Evolutionary conservation across 495 filamentous ascomycete genomes (phyloP).

Genomic region (Hypoxylon fragiforme): DNA sequence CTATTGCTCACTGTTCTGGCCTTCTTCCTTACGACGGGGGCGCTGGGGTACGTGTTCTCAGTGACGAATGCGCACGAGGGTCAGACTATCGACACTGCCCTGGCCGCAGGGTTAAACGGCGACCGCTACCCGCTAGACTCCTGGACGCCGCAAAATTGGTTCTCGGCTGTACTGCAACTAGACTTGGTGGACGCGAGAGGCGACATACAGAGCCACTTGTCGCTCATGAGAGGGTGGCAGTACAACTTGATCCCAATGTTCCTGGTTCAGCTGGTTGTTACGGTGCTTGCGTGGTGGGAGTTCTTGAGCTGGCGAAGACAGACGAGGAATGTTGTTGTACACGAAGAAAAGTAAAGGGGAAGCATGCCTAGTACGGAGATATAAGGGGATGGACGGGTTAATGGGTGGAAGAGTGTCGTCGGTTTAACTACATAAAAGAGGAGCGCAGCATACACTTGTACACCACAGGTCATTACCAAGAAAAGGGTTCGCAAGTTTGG

Average conservation of each 20-base stretch:
- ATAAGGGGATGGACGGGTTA: no score
- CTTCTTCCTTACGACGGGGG: slow-evolving; percentile 49
- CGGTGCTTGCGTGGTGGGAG: slow-evolving; percentile 25
- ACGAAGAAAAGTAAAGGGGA: slow-evolving; percentile 5
- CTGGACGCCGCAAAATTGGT: slow-evolving; percentile 64
- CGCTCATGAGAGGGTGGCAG: slow-evolving; percentile 54
- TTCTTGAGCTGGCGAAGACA: slow-evolving; percentile 28
- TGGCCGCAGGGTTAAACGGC: slow-evolving; percentile 41
- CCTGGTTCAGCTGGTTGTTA: slow-evolving; percentile 44
- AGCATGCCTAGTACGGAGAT: no score
- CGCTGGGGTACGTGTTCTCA: slow-evolving; percentile 51
- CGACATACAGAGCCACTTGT: slow-evolving; percentile 47
- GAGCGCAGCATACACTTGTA: no score
- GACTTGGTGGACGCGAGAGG: slow-evolving; percentile 41
- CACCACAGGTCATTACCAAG: no score
- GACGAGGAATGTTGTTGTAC: background rate
- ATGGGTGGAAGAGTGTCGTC: no score
- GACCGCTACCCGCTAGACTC: slow-evolving; percentile 46
- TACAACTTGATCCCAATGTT: slow-evolving; percentile 60
- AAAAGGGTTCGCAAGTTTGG: no score
- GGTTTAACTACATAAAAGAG: no score
- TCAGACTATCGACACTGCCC: slow-evolving; percentile 44
- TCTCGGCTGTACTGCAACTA: slow-evolving; percentile 51
- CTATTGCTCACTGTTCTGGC: slow-evolving; percentile 46
- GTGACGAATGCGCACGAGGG: slow-evolving; percentile 45